phyloP scores from a whole-genome alignment of 2,329 filamentous ascomycete genomes.

The Pseudocercospora eumusae region DNA sequence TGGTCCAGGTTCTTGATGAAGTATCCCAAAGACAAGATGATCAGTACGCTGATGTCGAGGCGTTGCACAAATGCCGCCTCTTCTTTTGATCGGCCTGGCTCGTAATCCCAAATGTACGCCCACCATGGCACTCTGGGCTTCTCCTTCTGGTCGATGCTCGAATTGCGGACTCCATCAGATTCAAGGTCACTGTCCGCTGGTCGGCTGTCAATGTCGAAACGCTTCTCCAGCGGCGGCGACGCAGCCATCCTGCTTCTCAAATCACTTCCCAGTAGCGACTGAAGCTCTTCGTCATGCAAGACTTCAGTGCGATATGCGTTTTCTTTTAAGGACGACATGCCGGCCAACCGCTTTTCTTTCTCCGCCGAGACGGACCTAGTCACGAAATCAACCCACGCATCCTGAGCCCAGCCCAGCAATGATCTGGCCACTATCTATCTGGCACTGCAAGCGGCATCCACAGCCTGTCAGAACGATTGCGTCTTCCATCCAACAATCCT shows the following conservation, averaged over 20 bases:
- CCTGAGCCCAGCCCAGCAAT: background rate
- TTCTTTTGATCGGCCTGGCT: constrained; percentile 45
- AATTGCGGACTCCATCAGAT: constrained; percentile 5
- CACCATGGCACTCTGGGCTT: constrained; percentile 26
- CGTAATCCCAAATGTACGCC: constrained; percentile 53
- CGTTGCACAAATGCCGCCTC: constrained; percentile 27
- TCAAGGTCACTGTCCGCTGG: constrained; percentile 15
- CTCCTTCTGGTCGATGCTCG: background rate
- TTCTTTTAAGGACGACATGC: constrained; percentile 4
- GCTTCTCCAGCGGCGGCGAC: constrained; percentile 16
- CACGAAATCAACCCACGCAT: background rate
- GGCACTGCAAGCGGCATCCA: background rate
- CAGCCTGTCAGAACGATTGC: background rate
- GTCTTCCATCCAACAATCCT: background rate
- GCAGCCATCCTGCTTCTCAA: background rate
- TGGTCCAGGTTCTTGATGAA: constrained; percentile 54
- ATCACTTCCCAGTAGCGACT: constrained; percentile 1
- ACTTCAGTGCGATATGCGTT: background rate
- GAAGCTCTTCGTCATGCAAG: background rate
- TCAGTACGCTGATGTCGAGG: constrained; percentile 52
- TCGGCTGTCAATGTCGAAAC: constrained; percentile 3
- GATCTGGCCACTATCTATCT: background rate
- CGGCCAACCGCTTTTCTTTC: background rate
- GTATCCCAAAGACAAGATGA: constrained; percentile 53
- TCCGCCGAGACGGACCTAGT: background rate